Evolutionary conservation across 192 early-diverging fungal genomes (phyloP), one percentile per base, ranked within the genome.

Genomic region (Backusella australiensis): DNA sequence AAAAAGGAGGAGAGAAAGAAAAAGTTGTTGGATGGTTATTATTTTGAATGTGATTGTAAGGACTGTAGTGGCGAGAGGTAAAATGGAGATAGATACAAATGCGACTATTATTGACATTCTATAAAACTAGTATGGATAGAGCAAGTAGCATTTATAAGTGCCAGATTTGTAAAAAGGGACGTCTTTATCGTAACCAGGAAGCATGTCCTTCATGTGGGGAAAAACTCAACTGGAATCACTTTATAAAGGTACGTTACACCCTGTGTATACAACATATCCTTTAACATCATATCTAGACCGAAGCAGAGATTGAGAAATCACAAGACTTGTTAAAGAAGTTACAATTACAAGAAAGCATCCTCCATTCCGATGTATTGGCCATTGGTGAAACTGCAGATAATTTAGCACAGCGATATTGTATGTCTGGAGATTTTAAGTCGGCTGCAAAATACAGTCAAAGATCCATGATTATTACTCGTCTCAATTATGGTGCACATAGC

Each of bases 11-110:
- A 78, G 52, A 29, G 77, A 68, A 19, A 35, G 17, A 35, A 26
- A 32, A 32, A 32, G 12, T 34, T 78, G 49, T 21, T 32, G 42
- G 49, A 69, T 14, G 4, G 73, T 7, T 78, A 78, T 42, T 69
- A 74, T 32, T 78, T 78, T 53, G 67, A 78, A 3, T 78, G 77
- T 56, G 21, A 67, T 14, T 78, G 77, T 59, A 69, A 44, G 35
- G 63, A 65, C 3, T 68, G 44, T 21, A 32, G 3, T 34, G 23
- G 29, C 73, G 56, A 52, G 32, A 39, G 70, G 70, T 71, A 71
- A 49, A 3, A 46, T 42, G 7, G n/a, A n/a, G 1, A 70, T 29
- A 32, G 42, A 44, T 17, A 14, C 11, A 32, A 32, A 32, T 44
- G 42, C 6, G 15, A 15, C 0, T 15, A 38, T 26, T 2, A 42